Conservation (phyloP, 169 alveolate species). For the Plasmodium vivax region DNA sequence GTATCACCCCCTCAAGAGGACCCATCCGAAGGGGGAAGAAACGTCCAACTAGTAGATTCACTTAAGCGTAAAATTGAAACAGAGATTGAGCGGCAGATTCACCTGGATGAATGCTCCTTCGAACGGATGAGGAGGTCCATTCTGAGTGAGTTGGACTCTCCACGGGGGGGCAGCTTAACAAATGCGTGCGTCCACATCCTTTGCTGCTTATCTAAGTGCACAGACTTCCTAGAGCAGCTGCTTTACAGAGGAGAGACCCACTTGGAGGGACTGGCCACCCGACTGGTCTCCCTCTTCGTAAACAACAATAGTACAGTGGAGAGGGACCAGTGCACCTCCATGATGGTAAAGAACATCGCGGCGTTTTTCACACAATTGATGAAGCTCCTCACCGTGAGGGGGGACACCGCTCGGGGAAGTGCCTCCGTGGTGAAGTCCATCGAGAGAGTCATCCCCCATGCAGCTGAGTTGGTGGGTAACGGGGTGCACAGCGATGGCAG, state of each 20-base stretch:
- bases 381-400: not conserved
- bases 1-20: not conserved
- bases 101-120: slow-evolving; percentile 20
- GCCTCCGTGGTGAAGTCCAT: not conserved
- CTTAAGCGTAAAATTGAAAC: slow-evolving; percentile 2
- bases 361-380: slow-evolving; percentile 18
- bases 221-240: not conserved
- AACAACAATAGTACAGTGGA: not conserved
- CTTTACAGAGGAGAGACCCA: not conserved
- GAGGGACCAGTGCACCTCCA: not conserved
- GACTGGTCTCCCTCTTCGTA: not conserved
- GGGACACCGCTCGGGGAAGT: not conserved
- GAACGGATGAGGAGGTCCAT: not conserved
- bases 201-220: slow-evolving; percentile 10
- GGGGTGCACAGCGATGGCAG: not conserved
- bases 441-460: slow-evolving; percentile 11
- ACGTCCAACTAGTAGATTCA: not conserved
- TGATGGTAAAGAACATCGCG: slow-evolving; percentile 8
- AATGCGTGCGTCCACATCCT: slow-evolving; percentile 35
- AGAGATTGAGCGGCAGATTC: not conserved
- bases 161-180: not conserved
- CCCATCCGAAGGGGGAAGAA: not conserved
- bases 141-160: not conserved
- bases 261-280: not conserved
- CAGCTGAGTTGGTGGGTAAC: not conserved